phyloP scores from a whole-genome alignment of 805 yeast species.

The Cyberlindnera mycetangii region DNA sequence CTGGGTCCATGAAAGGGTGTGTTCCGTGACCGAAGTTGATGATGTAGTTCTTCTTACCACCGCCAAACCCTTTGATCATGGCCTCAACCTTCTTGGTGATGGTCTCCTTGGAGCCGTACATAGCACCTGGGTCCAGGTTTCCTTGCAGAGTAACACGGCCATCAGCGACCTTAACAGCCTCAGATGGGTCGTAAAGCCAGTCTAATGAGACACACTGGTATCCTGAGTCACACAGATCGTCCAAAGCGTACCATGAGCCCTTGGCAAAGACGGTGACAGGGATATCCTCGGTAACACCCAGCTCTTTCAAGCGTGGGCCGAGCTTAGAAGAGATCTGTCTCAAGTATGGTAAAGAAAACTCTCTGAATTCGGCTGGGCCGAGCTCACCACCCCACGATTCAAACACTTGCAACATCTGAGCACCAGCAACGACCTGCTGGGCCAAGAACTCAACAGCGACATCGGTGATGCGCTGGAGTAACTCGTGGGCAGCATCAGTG shows the following conservation, averaged over 20 bases:
- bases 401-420: conserved; percentile 95
- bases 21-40: conserved; percentile 98
- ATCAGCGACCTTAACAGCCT: conserved; percentile 71
- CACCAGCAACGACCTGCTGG: conserved; percentile 94
- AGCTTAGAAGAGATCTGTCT: conserved; percentile 68
- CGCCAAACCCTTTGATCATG: conserved; percentile 92
- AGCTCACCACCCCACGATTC: conserved; percentile 98
- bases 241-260: conserved; percentile 96
- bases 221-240: conserved; percentile 75
- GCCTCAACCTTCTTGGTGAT: conserved; percentile 78
- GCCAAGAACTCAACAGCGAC: conserved; percentile 91
- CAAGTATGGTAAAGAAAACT: conserved; percentile 86
- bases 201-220: conserved; percentile 90
- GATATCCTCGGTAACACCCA: conserved; percentile 66
- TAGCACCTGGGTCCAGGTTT: conserved; percentile 91
- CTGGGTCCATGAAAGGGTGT: conserved; percentile 96
- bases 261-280: conserved; percentile 92
- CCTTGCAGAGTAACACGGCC: conserved; percentile 90
- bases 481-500: conserved; percentile 65
- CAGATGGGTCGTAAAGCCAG: conserved; percentile 83
- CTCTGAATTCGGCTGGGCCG: conserved; percentile 83
- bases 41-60: conserved; percentile 87
- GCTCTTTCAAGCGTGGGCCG: conserved; percentile 64
- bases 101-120: conserved; percentile 83
- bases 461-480: conserved; percentile 77